Evolutionary conservation across 179 eudicot species (phyloP).

Genomic region (Spergularia azorica): DNA sequence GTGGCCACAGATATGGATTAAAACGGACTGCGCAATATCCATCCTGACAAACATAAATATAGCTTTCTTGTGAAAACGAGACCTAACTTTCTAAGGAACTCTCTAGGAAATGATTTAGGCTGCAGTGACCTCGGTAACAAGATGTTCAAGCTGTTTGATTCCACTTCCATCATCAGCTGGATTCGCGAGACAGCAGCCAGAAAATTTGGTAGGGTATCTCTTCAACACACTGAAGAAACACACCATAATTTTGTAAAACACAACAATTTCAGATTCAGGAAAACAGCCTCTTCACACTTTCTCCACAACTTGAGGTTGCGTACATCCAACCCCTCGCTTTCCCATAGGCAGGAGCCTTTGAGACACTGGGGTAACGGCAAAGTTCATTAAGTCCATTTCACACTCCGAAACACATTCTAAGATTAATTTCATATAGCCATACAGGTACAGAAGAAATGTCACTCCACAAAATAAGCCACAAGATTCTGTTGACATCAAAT

Average conservation of each 20-base stretch:
- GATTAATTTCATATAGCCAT: too few species aligned
- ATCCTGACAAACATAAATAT: constrained; percentile 52
- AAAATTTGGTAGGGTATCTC: constrained; percentile 73
- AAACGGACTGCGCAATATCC: constrained; percentile 96
- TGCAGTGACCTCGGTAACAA: constrained; percentile 53
- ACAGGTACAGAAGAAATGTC: not conserved
- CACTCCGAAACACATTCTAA: too few species aligned
- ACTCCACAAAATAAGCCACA: too few species aligned
- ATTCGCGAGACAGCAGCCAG: constrained; percentile 94
- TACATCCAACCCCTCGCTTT: too few species aligned
- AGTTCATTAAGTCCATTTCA: too few species aligned
- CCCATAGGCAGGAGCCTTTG: too few species aligned
- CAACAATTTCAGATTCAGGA: not conserved
- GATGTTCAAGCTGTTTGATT: constrained; percentile 67
- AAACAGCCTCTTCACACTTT: not conserved
- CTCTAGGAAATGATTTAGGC: not conserved
- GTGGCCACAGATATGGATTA: constrained; percentile 92
- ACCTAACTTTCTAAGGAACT: not conserved
- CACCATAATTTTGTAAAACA: not conserved
- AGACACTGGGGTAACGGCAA: too few species aligned
- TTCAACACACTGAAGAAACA: constrained; percentile 55
- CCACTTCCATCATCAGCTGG: constrained; percentile 91
- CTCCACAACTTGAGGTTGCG: not conserved
- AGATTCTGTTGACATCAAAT: not conserved
- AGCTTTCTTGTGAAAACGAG: constrained; percentile 12